Base-by-base conservation (phyloP, 306 rosid species). In the Rubus idaeus region DNA sequence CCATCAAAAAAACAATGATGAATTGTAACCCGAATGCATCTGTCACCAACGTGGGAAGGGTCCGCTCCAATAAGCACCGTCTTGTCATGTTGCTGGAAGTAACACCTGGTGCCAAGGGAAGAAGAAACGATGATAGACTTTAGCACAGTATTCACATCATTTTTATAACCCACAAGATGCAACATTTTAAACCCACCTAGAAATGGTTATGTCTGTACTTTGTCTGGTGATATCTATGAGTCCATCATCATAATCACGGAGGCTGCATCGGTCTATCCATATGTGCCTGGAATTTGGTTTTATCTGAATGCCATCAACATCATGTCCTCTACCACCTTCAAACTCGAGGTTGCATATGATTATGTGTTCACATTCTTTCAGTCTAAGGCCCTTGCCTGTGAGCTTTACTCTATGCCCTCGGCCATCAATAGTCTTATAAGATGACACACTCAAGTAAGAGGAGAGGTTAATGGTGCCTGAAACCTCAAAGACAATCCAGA, bases 401-500 rank as follows among this genome's bases (percentile, higher is more conserved):
- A 83, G 63, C 83, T 83, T 83, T 69, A 83, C 49, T 61, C 77
- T 83, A 21, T 75, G 83, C 40, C 86, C 83, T 37, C 83, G 75
- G 35, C 83, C 86, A 70, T 83, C 86, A 51, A 83, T 62, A 62
- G 83, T 83, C 83, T 83, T 83, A 30, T 78, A 78, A 51, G 86
- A 83, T 0, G 86, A 78, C 41, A 78, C 80, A 8, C 53, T 83
- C 68, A 78, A 74, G 64, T 78, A 83, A 4, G 74, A 73, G 9
- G 82, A 84, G 45, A 70, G 72, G 70, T 67, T 16, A 81, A 91
- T 87, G 45, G 88, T 84, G 20, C 93, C 93, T 0, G 93, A 91
- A 80, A 89, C 76, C 64, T 84, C 87, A 71, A 91, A 91, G 79
- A 91, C 89, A 83, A 91, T 87, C 96, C 96, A 91, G 2, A 89